Evolutionary conservation across 2,329 filamentous ascomycete species (phyloP), one percentile per base, ranked within the genome.

Genomic region (Aspergillus thermomutatus): DNA sequence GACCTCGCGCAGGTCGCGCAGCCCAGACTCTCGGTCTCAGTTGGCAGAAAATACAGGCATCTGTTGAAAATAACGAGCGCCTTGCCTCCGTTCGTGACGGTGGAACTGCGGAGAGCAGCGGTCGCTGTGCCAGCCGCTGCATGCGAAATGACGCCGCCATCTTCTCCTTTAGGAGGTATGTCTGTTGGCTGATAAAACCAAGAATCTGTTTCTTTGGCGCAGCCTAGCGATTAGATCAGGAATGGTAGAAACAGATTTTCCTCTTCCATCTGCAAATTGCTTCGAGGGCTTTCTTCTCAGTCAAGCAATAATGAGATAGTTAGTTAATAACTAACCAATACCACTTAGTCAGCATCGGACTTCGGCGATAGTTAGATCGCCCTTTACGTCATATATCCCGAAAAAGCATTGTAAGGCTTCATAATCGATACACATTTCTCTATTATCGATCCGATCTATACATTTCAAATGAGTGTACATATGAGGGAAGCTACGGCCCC

Each of bases 1-100:
- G 9, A 2, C 19, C 3, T 26, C 50, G 52, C 41, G 56, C 50
- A 41, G 21, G 49, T 26, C 34, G 49, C 37, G 26, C 7, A n/a
- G 26, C 9, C 43, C 28, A 25, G 10, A 6, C 34, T 28, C 59
- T 60, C 17, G 11, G 49, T 51, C 56, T 53, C 40, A 52, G 50
- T 49, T 53, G 65, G 51, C 57, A 63, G 23, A 58, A 48, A 21
- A 58, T 54, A 45, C 60, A 64, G 14, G 62, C 48, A 54, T 60
- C 50, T 49, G n/a, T 58, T 11, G 53, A 54, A 37, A 60, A 25
- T 27, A 58, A 53, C 21, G 57, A 49, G 17, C n/a, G 51, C 5
- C 53, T 37, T 19, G 60, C 27, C 11, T 40, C 46, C 37, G 50
- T 51, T 11, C 59, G 25, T 9, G 55, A 25, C 17, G 53, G 37